A percentile compares a stretch with the other conserved stretches of the same genome.
Conservation (phyloP, 495 filamentous ascomycete genomes). For the Terfezia claveryi region DNA sequence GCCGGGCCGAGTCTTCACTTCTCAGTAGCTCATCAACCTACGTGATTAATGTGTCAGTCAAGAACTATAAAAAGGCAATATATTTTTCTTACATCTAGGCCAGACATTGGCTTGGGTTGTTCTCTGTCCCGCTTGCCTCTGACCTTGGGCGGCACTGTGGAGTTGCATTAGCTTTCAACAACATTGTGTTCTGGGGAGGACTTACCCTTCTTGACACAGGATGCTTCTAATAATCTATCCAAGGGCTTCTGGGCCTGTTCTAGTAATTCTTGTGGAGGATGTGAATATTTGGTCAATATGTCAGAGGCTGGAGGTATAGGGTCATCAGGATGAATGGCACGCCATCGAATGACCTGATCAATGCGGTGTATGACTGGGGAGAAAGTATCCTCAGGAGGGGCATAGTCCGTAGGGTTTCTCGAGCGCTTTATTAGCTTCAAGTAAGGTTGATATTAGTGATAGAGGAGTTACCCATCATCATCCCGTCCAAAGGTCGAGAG, state of each 20-base stretch:
- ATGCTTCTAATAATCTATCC: conserved; percentile 39
- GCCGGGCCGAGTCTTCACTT: background rate
- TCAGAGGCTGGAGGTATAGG: conserved; percentile 43
- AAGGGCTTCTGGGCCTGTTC: conserved; percentile 31
- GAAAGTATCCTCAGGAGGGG: conserved; percentile 61
- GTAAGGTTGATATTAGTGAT: background rate
- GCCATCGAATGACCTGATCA: conserved; percentile 58
- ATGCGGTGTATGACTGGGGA: conserved; percentile 86
- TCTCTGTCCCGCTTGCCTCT: conserved; percentile 50
- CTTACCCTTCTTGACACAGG: conserved; percentile 71
- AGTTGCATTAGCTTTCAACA: conserved; percentile 6
- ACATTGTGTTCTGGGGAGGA: background rate
- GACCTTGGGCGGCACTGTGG: conserved; percentile 40
- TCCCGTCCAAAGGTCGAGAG: conserved; percentile 38
- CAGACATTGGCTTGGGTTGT: conserved; percentile 64
- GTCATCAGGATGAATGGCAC: conserved; percentile 52
- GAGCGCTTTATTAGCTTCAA: conserved; percentile 16
- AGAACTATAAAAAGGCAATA: conserved; percentile 46
- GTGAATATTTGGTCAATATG: conserved; percentile 49
- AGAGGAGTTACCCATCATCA: conserved; percentile 43
- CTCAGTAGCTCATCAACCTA: conserved; percentile 13
- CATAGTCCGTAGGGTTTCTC: conserved; percentile 49
- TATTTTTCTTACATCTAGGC: conserved; percentile 36
- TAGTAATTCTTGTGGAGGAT: conserved; percentile 46
- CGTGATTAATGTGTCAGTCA: conserved; percentile 20